phyloP scores from a whole-genome alignment of 306 rosid genomes.

The Urtica urens region DNA sequence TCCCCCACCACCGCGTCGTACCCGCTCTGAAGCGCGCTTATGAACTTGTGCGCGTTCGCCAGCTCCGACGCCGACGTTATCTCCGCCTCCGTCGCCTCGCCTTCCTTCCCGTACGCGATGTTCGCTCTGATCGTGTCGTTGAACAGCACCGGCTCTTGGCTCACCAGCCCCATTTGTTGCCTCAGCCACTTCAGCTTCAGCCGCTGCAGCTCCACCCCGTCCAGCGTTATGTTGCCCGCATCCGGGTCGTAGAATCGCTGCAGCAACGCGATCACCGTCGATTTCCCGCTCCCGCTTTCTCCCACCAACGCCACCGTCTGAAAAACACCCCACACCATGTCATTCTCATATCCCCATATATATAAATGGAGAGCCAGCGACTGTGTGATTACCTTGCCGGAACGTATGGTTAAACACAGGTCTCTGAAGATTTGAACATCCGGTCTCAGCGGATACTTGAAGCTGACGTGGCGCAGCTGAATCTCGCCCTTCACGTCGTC shows the following conservation, averaged over 20 bases:
- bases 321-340: not conserved
- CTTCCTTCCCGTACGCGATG: constrained; percentile 75
- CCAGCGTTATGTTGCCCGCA: constrained; percentile 64
- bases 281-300: constrained; percentile 94
- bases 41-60: constrained; percentile 81
- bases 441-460: constrained; percentile 73
- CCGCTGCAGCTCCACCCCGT: constrained; percentile 50
- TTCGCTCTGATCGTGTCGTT: constrained; percentile 74
- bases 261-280: constrained; percentile 61
- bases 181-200: constrained; percentile 72
- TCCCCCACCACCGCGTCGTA: constrained; percentile 78
- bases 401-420: constrained; percentile 48
- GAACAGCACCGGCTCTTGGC: constrained; percentile 77
- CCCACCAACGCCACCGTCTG: constrained; percentile 84
- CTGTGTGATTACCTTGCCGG: constrained; percentile 92
- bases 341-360: not conserved
- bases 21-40: constrained; percentile 61
- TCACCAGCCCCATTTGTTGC: constrained; percentile 85
- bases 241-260: constrained; percentile 86
- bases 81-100: constrained; percentile 65
- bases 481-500: constrained; percentile 51
- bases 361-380: no score
- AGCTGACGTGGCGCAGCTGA: constrained; percentile 49
- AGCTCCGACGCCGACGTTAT: constrained; percentile 54
- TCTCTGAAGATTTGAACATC: constrained; percentile 59